phyloP scores from a whole-genome alignment of 257 asterid species.

The Scutellaria barbata region DNA sequence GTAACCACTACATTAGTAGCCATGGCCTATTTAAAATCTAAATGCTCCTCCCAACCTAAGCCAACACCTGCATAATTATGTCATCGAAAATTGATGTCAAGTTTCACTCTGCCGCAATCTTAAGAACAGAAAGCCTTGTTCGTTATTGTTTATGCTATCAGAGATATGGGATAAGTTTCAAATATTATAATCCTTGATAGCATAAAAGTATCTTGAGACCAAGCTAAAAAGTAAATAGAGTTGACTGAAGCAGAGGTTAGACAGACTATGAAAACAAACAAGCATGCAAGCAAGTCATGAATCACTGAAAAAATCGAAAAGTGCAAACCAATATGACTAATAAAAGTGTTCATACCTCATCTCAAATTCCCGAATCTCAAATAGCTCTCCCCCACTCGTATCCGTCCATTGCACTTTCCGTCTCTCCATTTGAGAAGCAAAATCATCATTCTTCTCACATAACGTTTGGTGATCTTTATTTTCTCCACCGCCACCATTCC shows the following conservation, averaged over 20 bases:
- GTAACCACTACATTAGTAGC: neutral
- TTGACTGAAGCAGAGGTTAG: slow-evolving; percentile 16
- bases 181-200: neutral
- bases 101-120: slow-evolving; percentile 16
- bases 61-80: neutral
- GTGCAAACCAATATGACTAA: slow-evolving; percentile 1
- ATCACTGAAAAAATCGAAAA: slow-evolving; percentile 1
- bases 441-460: slow-evolving; percentile 43
- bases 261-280: neutral
- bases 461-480: slow-evolving; percentile 37
- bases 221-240: neutral
- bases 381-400: slow-evolving; percentile 78
- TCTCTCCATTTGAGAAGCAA: slow-evolving; percentile 49
- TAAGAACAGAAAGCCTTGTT: slow-evolving; percentile 4
- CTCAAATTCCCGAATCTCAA: slow-evolving; percentile 87
- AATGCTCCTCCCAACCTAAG: neutral
- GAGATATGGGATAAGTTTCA: slow-evolving; percentile 11
- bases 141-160: slow-evolving; percentile 2
- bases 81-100: slow-evolving; percentile 5
- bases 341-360: slow-evolving; percentile 61
- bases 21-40: neutral
- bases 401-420: slow-evolving; percentile 94
- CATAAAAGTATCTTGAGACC: slow-evolving; percentile 13
- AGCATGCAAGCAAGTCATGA: slow-evolving; percentile 24
- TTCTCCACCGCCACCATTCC: slow-evolving; percentile 27